Evolutionary conservation across 352 stramenopile genomes (phyloP).

Genomic region (Nannochloropsis limnetica): DNA sequence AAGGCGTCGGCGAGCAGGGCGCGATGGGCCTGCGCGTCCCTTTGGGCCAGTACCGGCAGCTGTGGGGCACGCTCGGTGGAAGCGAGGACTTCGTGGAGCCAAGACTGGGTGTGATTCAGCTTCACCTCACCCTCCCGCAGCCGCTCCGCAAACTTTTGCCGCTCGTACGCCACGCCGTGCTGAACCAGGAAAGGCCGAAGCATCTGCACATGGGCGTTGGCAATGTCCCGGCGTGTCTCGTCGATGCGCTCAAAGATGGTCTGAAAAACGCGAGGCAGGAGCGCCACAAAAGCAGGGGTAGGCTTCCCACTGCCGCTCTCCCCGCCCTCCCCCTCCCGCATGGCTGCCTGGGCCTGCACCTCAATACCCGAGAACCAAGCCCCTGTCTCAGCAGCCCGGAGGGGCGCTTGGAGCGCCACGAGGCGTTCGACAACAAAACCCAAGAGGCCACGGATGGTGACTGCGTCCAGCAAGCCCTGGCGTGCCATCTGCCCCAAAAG

Average conservation of each 20-base stretch:
- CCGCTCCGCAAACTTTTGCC: constrained; percentile 49
- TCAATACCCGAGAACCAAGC: constrained; percentile 3
- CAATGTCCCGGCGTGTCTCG: constrained; percentile 51
- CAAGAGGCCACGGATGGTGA: background rate
- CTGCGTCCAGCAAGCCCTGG: constrained; percentile 45
- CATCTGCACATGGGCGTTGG: constrained; percentile 50
- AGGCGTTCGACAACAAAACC: background rate
- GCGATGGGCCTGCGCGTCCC: background rate
- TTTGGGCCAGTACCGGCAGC: background rate
- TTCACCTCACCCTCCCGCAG: constrained; percentile 42
- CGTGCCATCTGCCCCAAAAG: constrained; percentile 49
- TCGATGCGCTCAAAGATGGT: constrained; percentile 38
- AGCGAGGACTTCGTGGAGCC: constrained; percentile 40
- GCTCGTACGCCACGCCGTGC: constrained; percentile 50
- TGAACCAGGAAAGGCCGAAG: constrained; percentile 48
- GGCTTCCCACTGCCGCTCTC: background rate
- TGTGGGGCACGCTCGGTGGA: background rate
- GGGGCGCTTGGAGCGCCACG: background rate
- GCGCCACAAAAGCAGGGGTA: background rate
- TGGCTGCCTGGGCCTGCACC: constrained; percentile 9
- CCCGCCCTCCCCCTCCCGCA: background rate
- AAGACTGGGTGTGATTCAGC: constrained; percentile 47
- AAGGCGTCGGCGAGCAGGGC: background rate
- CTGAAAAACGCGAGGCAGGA: background rate
- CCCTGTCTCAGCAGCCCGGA: constrained; percentile 9